Percentiles rank a stretch among this genome's conserved stretches.
Conservation (phyloP, 805 yeast species). For the Kodamaea restingae region DNA sequence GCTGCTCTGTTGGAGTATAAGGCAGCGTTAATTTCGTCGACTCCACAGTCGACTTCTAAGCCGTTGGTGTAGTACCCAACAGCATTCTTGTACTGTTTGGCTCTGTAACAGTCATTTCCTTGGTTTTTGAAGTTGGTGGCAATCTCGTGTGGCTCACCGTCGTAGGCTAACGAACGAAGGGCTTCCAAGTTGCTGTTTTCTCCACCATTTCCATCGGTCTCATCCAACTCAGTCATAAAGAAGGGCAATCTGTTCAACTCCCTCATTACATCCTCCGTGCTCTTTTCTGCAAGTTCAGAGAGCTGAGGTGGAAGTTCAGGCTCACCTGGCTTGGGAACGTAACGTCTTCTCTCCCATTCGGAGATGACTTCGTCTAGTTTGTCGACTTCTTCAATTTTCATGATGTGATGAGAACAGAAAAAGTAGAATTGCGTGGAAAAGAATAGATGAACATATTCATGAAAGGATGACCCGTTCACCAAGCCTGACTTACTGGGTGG, state of each 20-base stretch:
- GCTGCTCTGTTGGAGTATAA: conserved; percentile 84
- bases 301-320: conserved; percentile 82
- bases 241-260: conserved; percentile 86
- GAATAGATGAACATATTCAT: neutral
- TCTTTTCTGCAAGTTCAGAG: conserved; percentile 55
- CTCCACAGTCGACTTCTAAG: conserved; percentile 63
- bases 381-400: conserved; percentile 16
- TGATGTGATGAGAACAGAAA: conserved; percentile 4
- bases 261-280: conserved; percentile 69
- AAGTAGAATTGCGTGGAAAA: conserved; percentile 2
- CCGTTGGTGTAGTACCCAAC: conserved; percentile 77
- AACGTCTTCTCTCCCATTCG: conserved; percentile 41
- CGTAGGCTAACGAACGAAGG: conserved; percentile 83
- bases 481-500: too few species aligned
- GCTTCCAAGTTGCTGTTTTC: conserved; percentile 80
- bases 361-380: conserved; percentile 20
- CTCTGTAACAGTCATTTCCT: conserved; percentile 83
- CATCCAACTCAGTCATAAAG: conserved; percentile 87
- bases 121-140: conserved; percentile 88
- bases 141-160: conserved; percentile 91
- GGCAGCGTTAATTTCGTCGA: conserved; percentile 51
- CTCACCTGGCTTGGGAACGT: conserved; percentile 50
- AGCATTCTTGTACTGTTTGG: conserved; percentile 71
- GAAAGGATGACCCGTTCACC: too few species aligned
- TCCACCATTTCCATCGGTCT: conserved; percentile 72